phyloP scores from a whole-genome alignment of 805 yeast species.

The Metschnikowia proteae region DNA sequence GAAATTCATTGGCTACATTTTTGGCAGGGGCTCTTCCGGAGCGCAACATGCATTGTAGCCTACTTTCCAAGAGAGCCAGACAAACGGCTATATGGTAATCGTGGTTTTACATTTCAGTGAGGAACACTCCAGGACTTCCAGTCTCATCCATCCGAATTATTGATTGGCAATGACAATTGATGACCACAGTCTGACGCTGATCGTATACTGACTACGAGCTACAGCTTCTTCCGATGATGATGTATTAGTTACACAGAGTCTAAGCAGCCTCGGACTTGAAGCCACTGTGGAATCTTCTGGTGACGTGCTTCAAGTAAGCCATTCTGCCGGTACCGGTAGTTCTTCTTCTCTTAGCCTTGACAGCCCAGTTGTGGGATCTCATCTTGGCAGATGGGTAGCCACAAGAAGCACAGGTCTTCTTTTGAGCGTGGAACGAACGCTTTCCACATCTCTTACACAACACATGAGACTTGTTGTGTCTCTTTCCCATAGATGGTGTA shows the following conservation, averaged over 20 bases:
- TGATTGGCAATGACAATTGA: no score
- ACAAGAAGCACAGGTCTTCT: conserved; percentile 98
- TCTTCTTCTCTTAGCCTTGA: conserved; percentile 98
- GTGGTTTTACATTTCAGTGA: no score
- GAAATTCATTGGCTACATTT: no score
- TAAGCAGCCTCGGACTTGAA: conserved; percentile 76
- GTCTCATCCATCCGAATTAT: no score
- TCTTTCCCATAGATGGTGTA: conserved; percentile 99
- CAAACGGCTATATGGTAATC: no score
- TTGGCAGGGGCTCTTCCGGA: no score
- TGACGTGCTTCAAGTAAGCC: conserved; percentile 94
- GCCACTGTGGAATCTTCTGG: conserved; percentile 98
- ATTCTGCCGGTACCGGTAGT: conserved; percentile 99
- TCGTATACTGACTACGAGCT: no score
- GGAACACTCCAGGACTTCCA: no score
- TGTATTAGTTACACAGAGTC: conserved; percentile 17
- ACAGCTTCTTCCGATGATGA: conserved; percentile 10
- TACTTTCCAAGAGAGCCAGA: no score
- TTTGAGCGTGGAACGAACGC: conserved; percentile 98
- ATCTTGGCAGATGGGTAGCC: conserved; percentile 99
- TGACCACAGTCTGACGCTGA: no score
- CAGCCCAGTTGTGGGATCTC: conserved; percentile 99
- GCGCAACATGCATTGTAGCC: no score
- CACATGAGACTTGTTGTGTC: conserved; percentile 99
- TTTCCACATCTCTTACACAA: conserved; percentile 98